Evolutionary conservation across 192 early-diverging fungal genomes (phyloP).

Genomic region (Coemansia sp.): DNA sequence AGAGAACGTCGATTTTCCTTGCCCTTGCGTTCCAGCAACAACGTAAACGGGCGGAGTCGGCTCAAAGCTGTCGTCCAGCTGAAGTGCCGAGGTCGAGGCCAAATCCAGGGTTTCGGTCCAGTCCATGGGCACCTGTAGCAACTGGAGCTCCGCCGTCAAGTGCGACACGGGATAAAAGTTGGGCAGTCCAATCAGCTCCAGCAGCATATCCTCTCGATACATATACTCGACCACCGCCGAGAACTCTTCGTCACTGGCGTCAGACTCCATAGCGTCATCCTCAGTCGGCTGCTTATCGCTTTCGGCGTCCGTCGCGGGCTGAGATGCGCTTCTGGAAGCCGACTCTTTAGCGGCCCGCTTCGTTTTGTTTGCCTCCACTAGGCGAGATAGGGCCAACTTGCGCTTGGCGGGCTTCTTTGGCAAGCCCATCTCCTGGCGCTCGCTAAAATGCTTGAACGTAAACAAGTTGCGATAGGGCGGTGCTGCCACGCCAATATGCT

Average conservation of each 20-base stretch:
- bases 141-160: constrained; percentile 36
- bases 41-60: constrained; percentile 59
- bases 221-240: constrained; percentile 10
- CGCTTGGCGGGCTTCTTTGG: constrained; percentile 25
- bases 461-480: constrained; percentile 36
- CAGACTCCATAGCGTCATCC: constrained; percentile 6
- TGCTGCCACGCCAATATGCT: constrained; percentile 32
- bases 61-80: constrained; percentile 37
- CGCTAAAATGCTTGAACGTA: constrained; percentile 14
- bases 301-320: constrained; percentile 3
- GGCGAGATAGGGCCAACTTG: constrained; percentile 8
- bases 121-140: constrained; percentile 38
- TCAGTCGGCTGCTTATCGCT: constrained; percentile 10
- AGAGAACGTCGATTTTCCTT: constrained; percentile 92
- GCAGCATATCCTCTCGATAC: constrained; percentile 11
- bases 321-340: not conserved
- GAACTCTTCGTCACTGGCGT: constrained; percentile 7
- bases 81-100: constrained; percentile 22
- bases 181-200: constrained; percentile 9
- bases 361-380: constrained; percentile 9
- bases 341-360: not conserved
- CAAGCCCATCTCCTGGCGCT: constrained; percentile 9
- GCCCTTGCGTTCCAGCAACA: constrained; percentile 77
- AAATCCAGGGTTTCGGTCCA: constrained; percentile 36
- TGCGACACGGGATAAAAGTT: constrained; percentile 23